Percentiles rank a stretch among this genome's conserved stretches.
These are phyloP conservation scores for Thecamonas trahens DNA, from an alignment of 78 protist genomes.

Conservation along the genomic window DNA sequence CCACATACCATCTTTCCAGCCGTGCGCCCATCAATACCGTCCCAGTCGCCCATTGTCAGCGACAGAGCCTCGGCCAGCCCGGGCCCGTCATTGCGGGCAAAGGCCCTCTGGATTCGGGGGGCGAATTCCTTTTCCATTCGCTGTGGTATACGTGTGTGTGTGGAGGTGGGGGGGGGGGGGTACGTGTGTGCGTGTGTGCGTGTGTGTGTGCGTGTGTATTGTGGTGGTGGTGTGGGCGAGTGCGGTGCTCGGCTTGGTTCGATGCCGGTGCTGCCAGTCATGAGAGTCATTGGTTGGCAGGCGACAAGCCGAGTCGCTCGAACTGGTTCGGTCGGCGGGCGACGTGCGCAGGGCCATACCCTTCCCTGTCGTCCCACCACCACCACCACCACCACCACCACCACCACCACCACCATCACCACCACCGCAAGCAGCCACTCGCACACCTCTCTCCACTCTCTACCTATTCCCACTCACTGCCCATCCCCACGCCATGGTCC, in stretches of 20 bases:
- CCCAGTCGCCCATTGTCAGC: too few species aligned
- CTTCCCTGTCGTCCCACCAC: background rate
- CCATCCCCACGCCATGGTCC: constrained; percentile 5
- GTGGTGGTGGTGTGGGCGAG: background rate
- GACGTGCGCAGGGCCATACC: background rate
- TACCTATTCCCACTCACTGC: background rate
- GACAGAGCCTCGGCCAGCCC: too few species aligned
- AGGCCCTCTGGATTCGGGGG: too few species aligned
- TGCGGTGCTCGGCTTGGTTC: background rate
- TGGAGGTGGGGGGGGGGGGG: background rate
- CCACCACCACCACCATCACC: background rate
- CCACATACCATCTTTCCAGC: too few species aligned
- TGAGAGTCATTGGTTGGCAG: background rate
- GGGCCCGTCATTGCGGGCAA: too few species aligned
- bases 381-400: background rate
- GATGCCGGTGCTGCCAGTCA: background rate
- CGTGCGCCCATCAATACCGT: too few species aligned
- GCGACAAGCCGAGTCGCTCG: background rate
- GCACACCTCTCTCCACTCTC: background rate
- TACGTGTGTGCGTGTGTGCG: background rate
- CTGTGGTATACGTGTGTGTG: background rate
- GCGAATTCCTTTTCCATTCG: too few species aligned
- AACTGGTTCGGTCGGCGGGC: background rate
- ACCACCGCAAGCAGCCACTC: background rate
- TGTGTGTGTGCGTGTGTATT: background rate